Conservation (phyloP, 306 rosid genomes). For the Vachellia pachyceras region DNA sequence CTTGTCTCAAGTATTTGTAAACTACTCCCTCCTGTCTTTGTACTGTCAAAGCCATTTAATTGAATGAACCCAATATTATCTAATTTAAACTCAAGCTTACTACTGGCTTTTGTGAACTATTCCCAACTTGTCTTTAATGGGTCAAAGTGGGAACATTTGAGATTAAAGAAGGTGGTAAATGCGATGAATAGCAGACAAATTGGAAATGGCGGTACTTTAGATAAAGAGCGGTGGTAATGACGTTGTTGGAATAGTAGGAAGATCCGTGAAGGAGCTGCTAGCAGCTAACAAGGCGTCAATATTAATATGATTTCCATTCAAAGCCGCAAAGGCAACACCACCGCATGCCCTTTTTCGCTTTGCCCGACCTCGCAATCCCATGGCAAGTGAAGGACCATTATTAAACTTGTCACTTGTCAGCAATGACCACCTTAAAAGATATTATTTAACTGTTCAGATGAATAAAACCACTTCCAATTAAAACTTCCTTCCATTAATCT, state of each 20-base stretch:
- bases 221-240: neutral
- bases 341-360: neutral
- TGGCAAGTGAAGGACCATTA: neutral
- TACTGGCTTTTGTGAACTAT: neutral
- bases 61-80: too few relatives aligned
- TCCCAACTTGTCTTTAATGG: slow-evolving; percentile 21
- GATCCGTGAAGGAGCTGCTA: slow-evolving; percentile 12
- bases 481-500: too few relatives aligned
- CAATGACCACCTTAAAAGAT: neutral
- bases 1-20: neutral
- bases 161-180: neutral
- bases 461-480: neutral
- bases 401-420: neutral
- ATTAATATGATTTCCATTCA: neutral
- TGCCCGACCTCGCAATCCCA: neutral
- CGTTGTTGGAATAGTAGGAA: neutral
- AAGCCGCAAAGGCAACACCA: neutral
- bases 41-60: too few relatives aligned
- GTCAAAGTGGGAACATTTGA: slow-evolving; percentile 36
- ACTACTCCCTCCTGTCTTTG: too few relatives aligned
- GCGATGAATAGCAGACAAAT: slow-evolving; percentile 10
- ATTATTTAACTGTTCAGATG: too few relatives aligned
- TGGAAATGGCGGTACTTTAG: neutral
- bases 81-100: too few relatives aligned
- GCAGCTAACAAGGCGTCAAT: neutral